A percentile compares a stretch with the other conserved stretches of the same genome.
Evolutionary conservation across 108 stramenopile genomes (phyloP).

Genomic region (Mediolabrus comicus): DNA sequence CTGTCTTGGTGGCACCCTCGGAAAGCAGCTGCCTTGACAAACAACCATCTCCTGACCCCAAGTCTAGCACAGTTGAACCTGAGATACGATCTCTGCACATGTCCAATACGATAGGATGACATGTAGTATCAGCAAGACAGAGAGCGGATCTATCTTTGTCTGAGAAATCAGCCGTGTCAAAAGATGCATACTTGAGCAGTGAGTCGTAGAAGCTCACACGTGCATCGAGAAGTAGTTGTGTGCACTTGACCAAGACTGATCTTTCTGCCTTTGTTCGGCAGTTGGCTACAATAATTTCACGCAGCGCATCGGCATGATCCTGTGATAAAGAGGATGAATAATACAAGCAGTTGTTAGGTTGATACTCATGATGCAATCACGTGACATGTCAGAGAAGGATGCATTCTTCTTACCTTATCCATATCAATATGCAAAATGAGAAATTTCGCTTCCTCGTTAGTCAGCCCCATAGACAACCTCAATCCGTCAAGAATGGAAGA

Average conservation of each 20-base stretch:
- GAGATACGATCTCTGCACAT: not conserved
- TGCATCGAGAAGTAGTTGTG: constrained; percentile 4
- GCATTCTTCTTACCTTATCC: no score
- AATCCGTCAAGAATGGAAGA: constrained; percentile 12
- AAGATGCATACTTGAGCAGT: constrained; percentile 3
- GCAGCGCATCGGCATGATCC: constrained; percentile 4
- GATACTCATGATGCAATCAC: not conserved
- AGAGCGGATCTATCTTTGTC: no score
- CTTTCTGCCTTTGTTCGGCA: constrained; percentile 13
- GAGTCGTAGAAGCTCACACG: constrained; percentile 6
- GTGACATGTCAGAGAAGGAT: not conserved
- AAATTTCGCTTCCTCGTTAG: not conserved
- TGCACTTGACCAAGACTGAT: not conserved
- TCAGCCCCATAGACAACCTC: not conserved
- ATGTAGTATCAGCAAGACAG: not conserved
- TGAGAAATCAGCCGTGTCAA: no score
- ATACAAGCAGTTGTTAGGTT: not conserved
- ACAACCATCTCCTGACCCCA: not conserved
- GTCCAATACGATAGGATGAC: not conserved
- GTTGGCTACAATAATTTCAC: constrained; percentile 6
- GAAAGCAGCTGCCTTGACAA: not conserved
- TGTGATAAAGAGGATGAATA: not conserved
- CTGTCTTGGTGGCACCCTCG: constrained; percentile 1
- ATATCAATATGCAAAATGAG: constrained; percentile 2
- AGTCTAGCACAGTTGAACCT: not conserved